These are phyloP conservation scores for Fusarium burgessii DNA, from an alignment of 2,329 filamentous ascomycete genomes.

Conservation along the genomic window DNA sequence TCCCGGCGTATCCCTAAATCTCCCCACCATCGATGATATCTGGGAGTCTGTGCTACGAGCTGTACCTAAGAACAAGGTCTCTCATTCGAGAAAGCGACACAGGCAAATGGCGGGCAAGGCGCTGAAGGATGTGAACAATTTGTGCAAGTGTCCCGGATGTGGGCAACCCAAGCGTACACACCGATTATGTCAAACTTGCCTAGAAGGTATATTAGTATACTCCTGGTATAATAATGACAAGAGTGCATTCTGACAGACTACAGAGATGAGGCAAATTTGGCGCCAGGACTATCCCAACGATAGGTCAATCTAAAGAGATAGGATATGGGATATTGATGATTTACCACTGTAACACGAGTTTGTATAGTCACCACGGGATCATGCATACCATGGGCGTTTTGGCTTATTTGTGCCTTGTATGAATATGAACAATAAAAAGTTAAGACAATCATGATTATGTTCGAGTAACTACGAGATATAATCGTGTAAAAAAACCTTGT, in stretches of 20 bases:
- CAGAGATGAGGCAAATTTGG: slow-evolving; percentile 63
- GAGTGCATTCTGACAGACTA: slow-evolving; percentile 21
- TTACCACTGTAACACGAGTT: slow-evolving; percentile 46
- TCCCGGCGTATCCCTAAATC: slow-evolving; percentile 68
- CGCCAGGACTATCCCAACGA: slow-evolving; percentile 53
- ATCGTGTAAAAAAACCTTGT: not conserved
- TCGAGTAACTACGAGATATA: not conserved
- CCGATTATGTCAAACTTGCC: slow-evolving; percentile 87
- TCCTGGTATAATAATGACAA: not conserved
- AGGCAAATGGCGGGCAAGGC: slow-evolving; percentile 96
- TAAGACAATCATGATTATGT: not conserved
- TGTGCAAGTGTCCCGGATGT: slow-evolving; percentile 92
- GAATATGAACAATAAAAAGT: slow-evolving; percentile 42
- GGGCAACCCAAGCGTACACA: slow-evolving; percentile 90
- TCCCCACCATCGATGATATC: slow-evolving; percentile 76
- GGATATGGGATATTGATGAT: slow-evolving; percentile 33
- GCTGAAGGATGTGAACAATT: slow-evolving; percentile 85
- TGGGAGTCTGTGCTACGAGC: slow-evolving; percentile 94
- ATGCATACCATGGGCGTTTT: slow-evolving; percentile 53
- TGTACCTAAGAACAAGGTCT: slow-evolving; percentile 99
- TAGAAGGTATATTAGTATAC: slow-evolving; percentile 70
- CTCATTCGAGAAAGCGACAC: slow-evolving; percentile 93
- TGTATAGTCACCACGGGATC: slow-evolving; percentile 49
- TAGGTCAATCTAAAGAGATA: slow-evolving; percentile 48
- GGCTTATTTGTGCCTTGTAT: slow-evolving; percentile 49